Evolutionary conservation across 768 basidiomycete genomes (phyloP).

Genomic region (Chiua virens): DNA sequence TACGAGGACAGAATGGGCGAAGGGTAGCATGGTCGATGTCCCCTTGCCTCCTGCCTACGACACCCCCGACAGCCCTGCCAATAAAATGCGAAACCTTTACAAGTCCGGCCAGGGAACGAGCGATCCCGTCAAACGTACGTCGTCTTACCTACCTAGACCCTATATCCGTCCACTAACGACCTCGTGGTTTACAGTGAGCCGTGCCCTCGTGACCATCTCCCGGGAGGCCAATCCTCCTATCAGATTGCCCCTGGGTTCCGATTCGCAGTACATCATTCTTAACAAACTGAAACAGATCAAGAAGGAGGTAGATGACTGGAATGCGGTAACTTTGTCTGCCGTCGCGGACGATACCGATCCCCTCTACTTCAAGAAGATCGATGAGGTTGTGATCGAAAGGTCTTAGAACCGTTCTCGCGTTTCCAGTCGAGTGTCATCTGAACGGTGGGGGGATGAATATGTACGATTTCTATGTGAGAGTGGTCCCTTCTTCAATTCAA

Average conservation of each 20-base stretch:
- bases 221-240: conserved; percentile 18
- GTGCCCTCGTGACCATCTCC: conserved; percentile 16
- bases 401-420: background rate
- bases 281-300: conserved; percentile 17
- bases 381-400: background rate
- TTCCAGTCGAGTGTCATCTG: background rate
- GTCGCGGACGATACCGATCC: conserved; percentile 24
- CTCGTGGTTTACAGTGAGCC: conserved; percentile 10
- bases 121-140: conserved; percentile 17
- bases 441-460: too few species aligned
- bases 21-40: conserved; percentile 16
- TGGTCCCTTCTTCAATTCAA: too few species aligned
- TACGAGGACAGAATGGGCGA: conserved; percentile 20
- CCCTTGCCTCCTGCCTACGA: conserved; percentile 16
- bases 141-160: background rate
- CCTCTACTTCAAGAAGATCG: conserved; percentile 8
- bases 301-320: conserved; percentile 14
- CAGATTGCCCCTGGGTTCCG: conserved; percentile 19
- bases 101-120: background rate
- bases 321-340: conserved; percentile 10
- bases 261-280: conserved; percentile 16
- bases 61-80: conserved; percentile 10
- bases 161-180: background rate
- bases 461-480: too few species aligned
- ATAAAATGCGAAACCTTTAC: conserved; percentile 8